Conservation (phyloP, 2,329 filamentous ascomycete species). For the Rhynchosporium graminicola region DNA sequence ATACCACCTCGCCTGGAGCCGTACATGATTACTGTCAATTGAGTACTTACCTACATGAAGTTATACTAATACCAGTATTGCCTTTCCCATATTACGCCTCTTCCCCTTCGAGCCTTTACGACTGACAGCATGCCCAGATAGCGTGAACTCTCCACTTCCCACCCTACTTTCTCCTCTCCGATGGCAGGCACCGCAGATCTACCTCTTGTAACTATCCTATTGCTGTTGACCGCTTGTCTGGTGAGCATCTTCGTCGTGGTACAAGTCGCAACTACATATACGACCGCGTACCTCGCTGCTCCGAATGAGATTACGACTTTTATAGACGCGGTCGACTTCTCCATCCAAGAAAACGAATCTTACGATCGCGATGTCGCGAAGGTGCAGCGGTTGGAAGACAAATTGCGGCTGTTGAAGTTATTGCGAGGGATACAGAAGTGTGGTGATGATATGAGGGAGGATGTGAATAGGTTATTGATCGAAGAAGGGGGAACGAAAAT, state of each 20-base stretch:
- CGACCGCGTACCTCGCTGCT: slow-evolving; percentile 57
- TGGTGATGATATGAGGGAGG: slow-evolving; percentile 62
- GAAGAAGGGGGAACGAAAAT: slow-evolving; percentile 49
- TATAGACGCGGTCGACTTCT: slow-evolving; percentile 59
- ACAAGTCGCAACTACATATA: slow-evolving; percentile 54
- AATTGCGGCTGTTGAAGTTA: slow-evolving; percentile 58
- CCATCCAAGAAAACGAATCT: slow-evolving; percentile 63
- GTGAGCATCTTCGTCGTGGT: slow-evolving; percentile 56
- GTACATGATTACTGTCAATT: background rate
- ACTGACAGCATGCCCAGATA: slow-evolving; percentile 26
- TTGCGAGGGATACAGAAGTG: slow-evolving; percentile 62
- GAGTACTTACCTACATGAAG: slow-evolving; percentile 16
- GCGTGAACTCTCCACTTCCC: slow-evolving; percentile 13
- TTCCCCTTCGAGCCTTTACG: slow-evolving; percentile 2
- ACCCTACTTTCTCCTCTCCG: slow-evolving; percentile 20
- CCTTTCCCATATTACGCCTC: slow-evolving; percentile 14
- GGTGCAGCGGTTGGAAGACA: slow-evolving; percentile 61
- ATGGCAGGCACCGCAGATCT: slow-evolving; percentile 38
- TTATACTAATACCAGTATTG: slow-evolving; percentile 5
- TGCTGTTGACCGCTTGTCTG: slow-evolving; percentile 58
- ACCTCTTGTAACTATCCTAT: slow-evolving; percentile 47
- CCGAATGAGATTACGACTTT: slow-evolving; percentile 59
- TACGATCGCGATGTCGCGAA: slow-evolving; percentile 62
- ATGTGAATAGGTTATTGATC: slow-evolving; percentile 55
- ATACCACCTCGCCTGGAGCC: background rate